These are phyloP conservation scores for Arbutus unedo DNA, from an alignment of 148 eudicot genomes.

Conservation along the genomic window DNA sequence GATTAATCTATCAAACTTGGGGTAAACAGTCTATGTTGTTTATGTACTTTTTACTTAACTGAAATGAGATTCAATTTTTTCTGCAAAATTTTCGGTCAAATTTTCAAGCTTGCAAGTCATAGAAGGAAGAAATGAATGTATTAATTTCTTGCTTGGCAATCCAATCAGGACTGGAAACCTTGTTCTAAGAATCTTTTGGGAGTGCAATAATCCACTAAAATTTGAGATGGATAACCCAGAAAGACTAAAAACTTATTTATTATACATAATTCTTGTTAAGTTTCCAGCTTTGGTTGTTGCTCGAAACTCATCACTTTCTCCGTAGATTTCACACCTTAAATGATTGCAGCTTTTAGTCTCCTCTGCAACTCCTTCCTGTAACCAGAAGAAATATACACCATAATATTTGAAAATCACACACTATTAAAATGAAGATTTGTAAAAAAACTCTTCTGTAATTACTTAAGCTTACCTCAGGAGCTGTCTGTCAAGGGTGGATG, in stretches of 20 bases:
- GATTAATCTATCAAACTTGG: too few relatives aligned
- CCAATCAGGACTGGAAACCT: background rate
- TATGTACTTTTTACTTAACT: too few relatives aligned
- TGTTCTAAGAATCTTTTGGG: background rate
- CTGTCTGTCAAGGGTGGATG: constrained; percentile 59
- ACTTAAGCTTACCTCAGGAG: constrained; percentile 61
- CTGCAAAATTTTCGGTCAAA: too few relatives aligned
- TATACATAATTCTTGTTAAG: too few relatives aligned
- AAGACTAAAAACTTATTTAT: too few relatives aligned
- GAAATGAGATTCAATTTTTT: too few relatives aligned
- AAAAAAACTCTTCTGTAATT: background rate
- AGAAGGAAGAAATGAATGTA: background rate
- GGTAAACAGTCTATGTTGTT: too few relatives aligned
- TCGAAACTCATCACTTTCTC: background rate
- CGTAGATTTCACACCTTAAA: background rate
- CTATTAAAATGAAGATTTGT: background rate
- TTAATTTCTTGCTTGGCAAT: background rate
- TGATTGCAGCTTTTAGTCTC: constrained; percentile 39
- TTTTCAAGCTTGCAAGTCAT: background rate
- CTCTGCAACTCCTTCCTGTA: constrained; percentile 68
- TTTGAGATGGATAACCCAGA: too few relatives aligned
- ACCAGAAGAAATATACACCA: background rate
- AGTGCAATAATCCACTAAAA: background rate
- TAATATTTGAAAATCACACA: background rate
- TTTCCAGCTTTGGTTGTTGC: background rate